phyloP scores from a whole-genome alignment of 768 basidiomycete genomes.

The Dictyophora rubrovolvata region DNA sequence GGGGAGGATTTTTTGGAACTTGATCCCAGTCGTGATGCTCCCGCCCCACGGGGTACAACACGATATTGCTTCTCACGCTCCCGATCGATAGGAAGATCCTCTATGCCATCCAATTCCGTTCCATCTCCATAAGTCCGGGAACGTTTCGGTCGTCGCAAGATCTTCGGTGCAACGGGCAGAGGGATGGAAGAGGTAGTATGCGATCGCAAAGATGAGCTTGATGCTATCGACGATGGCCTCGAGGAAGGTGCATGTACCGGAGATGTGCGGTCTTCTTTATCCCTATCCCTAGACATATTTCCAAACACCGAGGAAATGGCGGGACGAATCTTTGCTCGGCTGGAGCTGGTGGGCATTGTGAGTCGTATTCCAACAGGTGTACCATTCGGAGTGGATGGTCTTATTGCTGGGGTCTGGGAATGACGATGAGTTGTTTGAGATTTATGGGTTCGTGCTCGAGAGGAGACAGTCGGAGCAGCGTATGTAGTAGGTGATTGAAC shows the following conservation, averaged over 20 bases:
- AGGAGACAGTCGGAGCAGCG: slow-evolving; percentile 72
- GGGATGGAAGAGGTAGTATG: slow-evolving; percentile 21
- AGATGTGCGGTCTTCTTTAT: slow-evolving; percentile 3
- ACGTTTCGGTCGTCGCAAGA: slow-evolving; percentile 70
- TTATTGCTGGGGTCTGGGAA: slow-evolving; percentile 51
- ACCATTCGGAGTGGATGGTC: slow-evolving; percentile 71
- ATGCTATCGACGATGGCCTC: slow-evolving; percentile 49
- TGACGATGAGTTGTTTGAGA: slow-evolving; percentile 32
- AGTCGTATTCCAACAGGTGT: slow-evolving; percentile 69
- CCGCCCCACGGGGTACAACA: slow-evolving; percentile 61
- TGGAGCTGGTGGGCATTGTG: slow-evolving; percentile 75
- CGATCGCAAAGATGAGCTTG: slow-evolving; percentile 15
- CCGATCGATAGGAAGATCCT: slow-evolving; percentile 78
- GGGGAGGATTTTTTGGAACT: not conserved
- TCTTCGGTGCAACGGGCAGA: slow-evolving; percentile 43
- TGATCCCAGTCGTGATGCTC: slow-evolving; percentile 12
- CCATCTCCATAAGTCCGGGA: slow-evolving; percentile 74
- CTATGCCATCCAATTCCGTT: slow-evolving; percentile 80
- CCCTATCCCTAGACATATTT: not conserved
- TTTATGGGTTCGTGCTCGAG: slow-evolving; percentile 57
- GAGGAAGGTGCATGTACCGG: slow-evolving; percentile 47
- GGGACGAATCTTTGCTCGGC: slow-evolving; percentile 63
- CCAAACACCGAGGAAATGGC: slow-evolving; percentile 65
- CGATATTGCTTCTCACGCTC: slow-evolving; percentile 70
- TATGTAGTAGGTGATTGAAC: slow-evolving; percentile 38